Percentiles rank a stretch among this genome's conserved stretches.
Conservation (phyloP, 805 yeast genomes). For the Wickerhamiella musiphila region DNA sequence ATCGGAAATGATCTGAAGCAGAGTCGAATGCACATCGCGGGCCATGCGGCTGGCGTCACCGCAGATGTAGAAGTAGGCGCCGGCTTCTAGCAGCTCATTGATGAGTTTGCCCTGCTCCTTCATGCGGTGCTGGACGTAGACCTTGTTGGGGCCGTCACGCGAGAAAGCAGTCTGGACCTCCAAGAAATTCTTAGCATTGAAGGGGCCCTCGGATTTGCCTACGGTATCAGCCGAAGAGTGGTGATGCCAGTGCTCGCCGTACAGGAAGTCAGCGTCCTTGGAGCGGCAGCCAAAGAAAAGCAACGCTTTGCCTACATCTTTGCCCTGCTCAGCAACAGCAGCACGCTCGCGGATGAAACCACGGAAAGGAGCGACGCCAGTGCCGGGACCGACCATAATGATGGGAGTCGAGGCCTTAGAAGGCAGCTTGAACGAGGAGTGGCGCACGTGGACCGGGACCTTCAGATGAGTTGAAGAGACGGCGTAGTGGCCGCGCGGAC, state of each 20-base stretch:
- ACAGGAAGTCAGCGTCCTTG: constrained; percentile 63
- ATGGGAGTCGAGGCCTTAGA: constrained; percentile 67
- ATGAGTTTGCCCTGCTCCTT: constrained; percentile 29
- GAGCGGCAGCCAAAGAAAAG: constrained; percentile 81
- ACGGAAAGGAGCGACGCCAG: constrained; percentile 97
- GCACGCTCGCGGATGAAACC: constrained; percentile 84
- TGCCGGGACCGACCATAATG: constrained; percentile 93
- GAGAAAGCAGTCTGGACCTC: constrained; percentile 71
- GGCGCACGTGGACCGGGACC: constrained; percentile 82
- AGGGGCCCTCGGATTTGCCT: constrained; percentile 9
- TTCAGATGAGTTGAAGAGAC: constrained; percentile 28
- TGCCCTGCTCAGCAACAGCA: constrained; percentile 30
- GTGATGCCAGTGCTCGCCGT: constrained; percentile 77
- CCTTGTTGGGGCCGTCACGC: constrained; percentile 46
- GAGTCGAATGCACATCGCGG: constrained; percentile 65
- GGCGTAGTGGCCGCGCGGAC: constrained; percentile 51
- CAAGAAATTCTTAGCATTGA: constrained; percentile 15
- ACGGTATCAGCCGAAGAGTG: constrained; percentile 22
- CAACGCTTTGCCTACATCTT: constrained; percentile 49
- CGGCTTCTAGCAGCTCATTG: constrained; percentile 37
- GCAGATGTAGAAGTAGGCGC: constrained; percentile 87
- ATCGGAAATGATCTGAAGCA: constrained; percentile 42
- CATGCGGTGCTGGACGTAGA: constrained; percentile 75
- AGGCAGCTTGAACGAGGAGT: constrained; percentile 88
- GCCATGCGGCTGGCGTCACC: constrained; percentile 97